phyloP scores from a whole-genome alignment of 2,329 filamentous ascomycete species.

The Penicillium sp. region DNA sequence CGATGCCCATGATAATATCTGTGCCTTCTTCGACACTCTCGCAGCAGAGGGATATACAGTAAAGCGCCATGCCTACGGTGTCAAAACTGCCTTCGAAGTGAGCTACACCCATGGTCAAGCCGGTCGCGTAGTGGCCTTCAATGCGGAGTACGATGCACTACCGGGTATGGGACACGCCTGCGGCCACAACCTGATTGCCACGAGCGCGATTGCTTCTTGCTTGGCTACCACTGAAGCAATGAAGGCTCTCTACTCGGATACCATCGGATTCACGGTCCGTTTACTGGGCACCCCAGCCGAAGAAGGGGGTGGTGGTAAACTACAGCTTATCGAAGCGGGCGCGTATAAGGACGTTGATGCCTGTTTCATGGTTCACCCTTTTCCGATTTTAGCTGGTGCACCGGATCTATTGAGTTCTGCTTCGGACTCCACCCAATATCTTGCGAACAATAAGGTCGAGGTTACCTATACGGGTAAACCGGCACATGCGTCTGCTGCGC shows the following conservation, averaged over 20 bases:
- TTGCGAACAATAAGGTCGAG: conserved; percentile 32
- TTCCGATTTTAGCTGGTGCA: conserved; percentile 9
- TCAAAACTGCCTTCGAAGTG: conserved; percentile 13
- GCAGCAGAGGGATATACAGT: conserved; percentile 8
- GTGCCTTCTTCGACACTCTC: conserved; percentile 15
- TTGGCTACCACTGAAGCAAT: conserved; percentile 24
- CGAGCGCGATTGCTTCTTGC: conserved; percentile 26
- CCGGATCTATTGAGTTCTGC: conserved; percentile 11
- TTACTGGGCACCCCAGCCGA: conserved; percentile 33
- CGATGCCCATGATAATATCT: conserved; percentile 17
- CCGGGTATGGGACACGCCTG: conserved; percentile 32
- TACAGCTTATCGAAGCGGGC: conserved; percentile 39
- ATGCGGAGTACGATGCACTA: conserved; percentile 37
- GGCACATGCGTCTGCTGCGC: conserved; percentile 56
- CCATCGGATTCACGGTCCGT: conserved; percentile 13
- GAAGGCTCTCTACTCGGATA: conserved; percentile 6
- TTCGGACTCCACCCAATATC: conserved; percentile 11
- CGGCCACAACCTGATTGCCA: conserved; percentile 32
- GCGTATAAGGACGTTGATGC: conserved; percentile 36
- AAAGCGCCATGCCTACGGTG: conserved; percentile 11
- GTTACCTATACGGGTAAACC: conserved; percentile 52
- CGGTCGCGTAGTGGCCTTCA: conserved; percentile 24
- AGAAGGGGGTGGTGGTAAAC: conserved; percentile 32
- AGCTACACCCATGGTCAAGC: conserved; percentile 30
- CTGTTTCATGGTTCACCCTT: conserved; percentile 39